These are phyloP conservation scores for Suhomyces bribrorum DNA, from an alignment of 1,139 yeast genomes.

Conservation along the genomic window DNA sequence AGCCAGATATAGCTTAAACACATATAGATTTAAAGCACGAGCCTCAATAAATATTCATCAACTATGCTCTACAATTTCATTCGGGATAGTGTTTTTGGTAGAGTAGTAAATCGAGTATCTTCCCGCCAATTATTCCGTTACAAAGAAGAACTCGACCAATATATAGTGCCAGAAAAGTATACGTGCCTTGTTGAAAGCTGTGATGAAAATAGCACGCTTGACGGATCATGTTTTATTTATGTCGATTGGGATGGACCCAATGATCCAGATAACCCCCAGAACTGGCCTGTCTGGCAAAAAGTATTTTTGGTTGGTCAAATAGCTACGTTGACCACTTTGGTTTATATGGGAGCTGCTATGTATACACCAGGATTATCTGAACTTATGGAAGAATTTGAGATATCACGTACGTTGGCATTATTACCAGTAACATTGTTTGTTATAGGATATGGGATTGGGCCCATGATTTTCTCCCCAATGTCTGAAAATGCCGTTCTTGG, in stretches of 20 bases:
- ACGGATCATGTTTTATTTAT: too few species aligned
- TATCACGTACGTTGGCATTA: conserved; percentile 28
- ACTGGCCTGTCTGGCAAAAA: conserved; percentile 50
- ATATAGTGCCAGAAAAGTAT: conserved; percentile 35
- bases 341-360: conserved; percentile 62
- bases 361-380: conserved; percentile 53
- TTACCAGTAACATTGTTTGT: conserved; percentile 38
- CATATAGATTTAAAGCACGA: neutral
- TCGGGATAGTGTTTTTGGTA: conserved; percentile 36
- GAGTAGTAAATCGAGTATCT: conserved; percentile 33
- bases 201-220: neutral
- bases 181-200: neutral
- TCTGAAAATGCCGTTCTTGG: conserved; percentile 52
- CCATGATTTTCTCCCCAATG: conserved; percentile 39
- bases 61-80: conserved; percentile 18
- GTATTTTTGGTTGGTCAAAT: conserved; percentile 38
- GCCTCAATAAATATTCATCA: too few species aligned
- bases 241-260: conserved; percentile 49
- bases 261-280: conserved; percentile 59
- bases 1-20: neutral
- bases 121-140: conserved; percentile 28
- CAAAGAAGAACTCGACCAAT: conserved; percentile 34
- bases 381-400: conserved; percentile 28
- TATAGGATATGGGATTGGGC: conserved; percentile 41
- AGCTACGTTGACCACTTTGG: conserved; percentile 48